Evolutionary conservation across 148 eudicot species (phyloP), one percentile per base, ranked within the genome.

Genomic region (Rhododendron molle): DNA sequence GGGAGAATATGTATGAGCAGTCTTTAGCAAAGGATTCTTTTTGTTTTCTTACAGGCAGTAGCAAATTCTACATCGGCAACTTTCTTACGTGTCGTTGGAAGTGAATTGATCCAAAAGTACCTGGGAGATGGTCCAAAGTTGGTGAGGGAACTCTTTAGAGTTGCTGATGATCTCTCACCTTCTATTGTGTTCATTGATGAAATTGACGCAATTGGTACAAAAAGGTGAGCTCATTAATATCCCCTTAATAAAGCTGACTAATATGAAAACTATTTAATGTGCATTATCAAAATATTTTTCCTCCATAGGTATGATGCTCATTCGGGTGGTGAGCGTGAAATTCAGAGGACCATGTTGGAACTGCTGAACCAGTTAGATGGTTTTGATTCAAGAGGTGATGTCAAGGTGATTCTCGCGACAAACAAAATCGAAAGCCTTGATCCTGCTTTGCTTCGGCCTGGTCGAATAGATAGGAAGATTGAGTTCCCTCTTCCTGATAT

Each of bases 251-350:
- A 60, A 11, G 28, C 38, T 84, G 30, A n/a, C 65, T 30, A 23
- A 60, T 32, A 30, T 30, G 20, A 14, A 71, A 71, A 71, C 34
- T 14, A 13, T 40, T 0, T 71, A 46, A n/a, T 84, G 34, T 72
- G 23, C 16, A 44, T 65, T 72, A 58, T 28, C 14, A 15, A 73
- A 62, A 82, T 60, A 26, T 83, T 38, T 80, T 18, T 87, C 40
- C 10, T 78, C 13, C 86, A 10, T 89, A 96, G 98, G 98, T 96
- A 96, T 77, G 99, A 96, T 86, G 99, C 99, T 56, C 97, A 95
- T 89, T 96, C 99, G 81, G 99, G 99, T 71, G 99, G 99, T 62
- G 99, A 96, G 81, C 98, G 99, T 88, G 99, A 96, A 89, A 95
- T 96, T 84, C 99, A 96, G 91, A 93, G 99, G 94, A 96, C 99